Base-by-base conservation (phyloP, 352 stramenopile species). In the Globisporangium echinulatum region DNA sequence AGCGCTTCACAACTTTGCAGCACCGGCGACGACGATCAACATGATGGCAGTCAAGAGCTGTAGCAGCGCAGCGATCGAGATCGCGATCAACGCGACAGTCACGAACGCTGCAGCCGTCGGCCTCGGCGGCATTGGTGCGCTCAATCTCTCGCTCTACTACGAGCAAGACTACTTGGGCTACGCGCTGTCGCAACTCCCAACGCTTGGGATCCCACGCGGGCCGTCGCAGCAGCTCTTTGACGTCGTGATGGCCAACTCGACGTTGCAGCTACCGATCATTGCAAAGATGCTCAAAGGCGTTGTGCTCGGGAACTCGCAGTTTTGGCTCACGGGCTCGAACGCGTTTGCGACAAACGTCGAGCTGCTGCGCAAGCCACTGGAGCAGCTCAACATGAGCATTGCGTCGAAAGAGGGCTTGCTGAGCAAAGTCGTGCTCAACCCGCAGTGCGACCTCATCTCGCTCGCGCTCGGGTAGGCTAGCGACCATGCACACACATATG, bases 141-240 rank as follows among this genome's bases (percentile, higher is more conserved):
- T 91, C 50, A 91, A 89, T 62, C 61, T 91, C 62, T 87, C 68
- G 15, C 59, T 91, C 39, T 88, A 88, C 72, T 86, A 80, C 63
- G 60, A 67, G 11, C 55, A 84, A 43, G 68, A 72, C 36, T 91
- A 86, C 63, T 59, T 91, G 42, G 81, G 81, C 17, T 85, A 87
- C 59, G 75, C 76, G 2, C 46, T 82, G 42, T 85, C 79, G 50
- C 56, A 62, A 8, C 65, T 76, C 40, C 67, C 75, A 8, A 57
- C 75, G 49, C 53, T 77, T 43, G 74, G 74, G 43, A 53, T 87
- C 33, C 77, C 77, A n/a, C 75, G 81, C 59, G 81, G 81, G 4
- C 42, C 70, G 25, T 77, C 56, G 39, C 56, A 71, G 33, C 76
- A 87, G 70, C 49, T 78, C 33, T 82, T 87, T 58, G 66, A 79